Evolutionary conservation across 2,329 filamentous ascomycete species (phyloP).

Genomic region (Diaporthe sp.): DNA sequence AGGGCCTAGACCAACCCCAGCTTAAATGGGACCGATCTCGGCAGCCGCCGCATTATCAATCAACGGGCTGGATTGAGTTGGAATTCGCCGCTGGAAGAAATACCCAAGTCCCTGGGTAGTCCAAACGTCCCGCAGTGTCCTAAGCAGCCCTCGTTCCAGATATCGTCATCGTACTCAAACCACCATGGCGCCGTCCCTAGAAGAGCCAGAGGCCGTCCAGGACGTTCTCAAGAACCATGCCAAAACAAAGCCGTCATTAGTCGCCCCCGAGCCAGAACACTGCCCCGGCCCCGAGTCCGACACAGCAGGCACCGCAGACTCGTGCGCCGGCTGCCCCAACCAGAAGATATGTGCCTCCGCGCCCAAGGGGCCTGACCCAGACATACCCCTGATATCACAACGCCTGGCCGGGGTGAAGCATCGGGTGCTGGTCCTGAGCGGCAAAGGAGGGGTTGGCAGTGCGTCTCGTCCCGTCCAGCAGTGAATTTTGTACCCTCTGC

Average conservation of each 20-base stretch:
- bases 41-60: conserved; percentile 40
- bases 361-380: conserved; percentile 94
- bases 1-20: not conserved
- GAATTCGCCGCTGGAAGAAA: conserved; percentile 10
- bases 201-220: conserved; percentile 75
- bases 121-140: not conserved
- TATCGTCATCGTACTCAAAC: not conserved
- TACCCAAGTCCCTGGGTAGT: not conserved
- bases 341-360: conserved; percentile 94
- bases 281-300: conserved; percentile 92
- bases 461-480: not conserved
- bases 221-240: conserved; percentile 82
- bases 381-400: conserved; percentile 88
- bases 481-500: not conserved
- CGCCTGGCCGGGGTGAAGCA: conserved; percentile 86
- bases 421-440: conserved; percentile 92
- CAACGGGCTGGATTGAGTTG: conserved; percentile 19
- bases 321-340: conserved; percentile 95
- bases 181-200: conserved; percentile 84
- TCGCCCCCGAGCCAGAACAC: conserved; percentile 96
- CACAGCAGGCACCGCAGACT: conserved; percentile 78
- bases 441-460: conserved; percentile 94
- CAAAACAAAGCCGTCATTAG: conserved; percentile 84
- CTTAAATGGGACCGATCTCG: conserved; percentile 36
- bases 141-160: not conserved